Base-by-base conservation (phyloP, 352 stramenopile species). In the Pythium sp. region DNA sequence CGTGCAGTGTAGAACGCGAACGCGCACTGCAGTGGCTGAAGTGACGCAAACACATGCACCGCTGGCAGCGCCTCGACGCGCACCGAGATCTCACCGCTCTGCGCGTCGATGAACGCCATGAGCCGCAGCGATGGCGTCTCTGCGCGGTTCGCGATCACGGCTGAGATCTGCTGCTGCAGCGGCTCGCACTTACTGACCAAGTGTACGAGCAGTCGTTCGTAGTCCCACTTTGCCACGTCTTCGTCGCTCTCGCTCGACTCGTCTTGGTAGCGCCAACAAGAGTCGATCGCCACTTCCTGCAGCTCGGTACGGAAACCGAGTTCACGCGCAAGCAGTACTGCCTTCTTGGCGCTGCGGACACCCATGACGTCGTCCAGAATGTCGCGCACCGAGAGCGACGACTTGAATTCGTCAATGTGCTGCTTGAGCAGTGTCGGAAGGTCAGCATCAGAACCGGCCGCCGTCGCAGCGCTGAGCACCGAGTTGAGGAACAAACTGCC, bases 291-390 rank as follows among this genome's bases (percentile, higher is more conserved):
- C 2, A 92, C 82, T 60, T 97, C 84, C 55, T 84, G 65, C 49
- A 96, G 80, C 15, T 96, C 76, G 1, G 87, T 72, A 24, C 90
- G 69, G 60, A 98, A 88, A 6, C 94, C 94, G 36, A 99, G 81
- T 67, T 98, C 95, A 15, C 91, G 87, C n/a, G 91, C 95, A 51
- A 99, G 80, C 59, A 98, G 82, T 67, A 99, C 90, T 1, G 97
- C 81, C 67, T 94, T 97, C 70, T 96, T 91, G 54, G 92, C 91
- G 36, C 84, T 91, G 62, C 93, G 94, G 38, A 94, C 75, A 51
- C 95, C 94, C 67, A 79, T 94, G 56, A 98, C 75, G 84, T 99
- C 93, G 58, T 99, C 94, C n/a, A 97, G 84, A 20, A 98, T 84
- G 36, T 94, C 84, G 24, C 76, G 75, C 58, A 91, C 78, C 28